Evolutionary conservation across 768 basidiomycete genomes (phyloP), one percentile per base, ranked within the genome.

Genomic region (Tulasnella sp.): DNA sequence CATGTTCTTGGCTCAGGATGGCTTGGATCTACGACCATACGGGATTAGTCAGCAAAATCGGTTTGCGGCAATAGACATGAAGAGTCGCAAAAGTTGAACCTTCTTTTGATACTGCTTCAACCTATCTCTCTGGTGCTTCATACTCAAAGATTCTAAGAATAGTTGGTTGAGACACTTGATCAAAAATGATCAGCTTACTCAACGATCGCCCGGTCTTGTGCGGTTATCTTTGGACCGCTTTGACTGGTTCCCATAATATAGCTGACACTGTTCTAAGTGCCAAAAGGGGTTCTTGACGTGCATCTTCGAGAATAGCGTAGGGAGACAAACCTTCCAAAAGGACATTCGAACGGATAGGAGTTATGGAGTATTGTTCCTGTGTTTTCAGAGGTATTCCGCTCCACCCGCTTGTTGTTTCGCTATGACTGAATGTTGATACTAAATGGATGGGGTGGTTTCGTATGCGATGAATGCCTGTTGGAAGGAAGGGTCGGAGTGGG

Each of bases 101-200:
- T 85, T 85, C 75, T 84, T 90, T 79, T 94, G 96, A 68, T 98
- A 99, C 69, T 93, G 89, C 69, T 80, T 86, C 62, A 99, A 73
- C 70, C 93, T 97, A 73, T 99, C 96, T 31, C 96, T 79, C 70
- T 99, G 96, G 48, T 96, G 71, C 72, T 99, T 98, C 64, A 99
- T 79, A 69, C 94, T 97, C 41, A 51, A 55, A 42, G 10, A 38
- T 65, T 38, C 54, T 53, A 65, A 49, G 9, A 10, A 46, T 38
- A 34, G n/a, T 24, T 31, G 60, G 17, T 43, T 51, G 21, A 27
- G 34, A 7, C 0, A 29, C 11, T 15, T 11, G 46, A 30, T 21
- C 22, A 24, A 45, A 10, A 46, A 15, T 21, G 17, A 29, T 21
- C 9, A 12, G 24, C 62, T 60, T 63, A 98, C 94, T 97, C 94